Conservation (phyloP, 768 basidiomycete species). For the Amanita fuliginea region DNA sequence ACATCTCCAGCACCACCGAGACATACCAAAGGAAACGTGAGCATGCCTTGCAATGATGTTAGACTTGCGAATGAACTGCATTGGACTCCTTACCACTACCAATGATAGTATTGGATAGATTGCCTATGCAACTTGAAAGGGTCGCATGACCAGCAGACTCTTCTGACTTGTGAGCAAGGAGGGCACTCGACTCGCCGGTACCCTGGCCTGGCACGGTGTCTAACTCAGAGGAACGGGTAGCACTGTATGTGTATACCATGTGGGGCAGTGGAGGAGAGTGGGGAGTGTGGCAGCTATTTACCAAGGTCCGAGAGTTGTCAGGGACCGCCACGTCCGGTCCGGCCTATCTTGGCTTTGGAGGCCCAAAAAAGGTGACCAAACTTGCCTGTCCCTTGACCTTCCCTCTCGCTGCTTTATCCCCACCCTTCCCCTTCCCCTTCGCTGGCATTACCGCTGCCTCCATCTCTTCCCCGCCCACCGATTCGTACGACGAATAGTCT, state of each 20-base stretch:
- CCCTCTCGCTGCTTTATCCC: not conserved
- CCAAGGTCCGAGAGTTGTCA: not conserved
- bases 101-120: conserved; percentile 84
- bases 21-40: conserved; percentile 75
- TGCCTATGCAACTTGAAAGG: conserved; percentile 60
- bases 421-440: conserved; percentile 15
- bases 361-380: conserved; percentile 7
- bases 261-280: not conserved
- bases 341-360: conserved; percentile 4
- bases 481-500: conserved; percentile 77
- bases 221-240: conserved; percentile 25
- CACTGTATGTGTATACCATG: conserved; percentile 59
- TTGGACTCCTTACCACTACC: conserved; percentile 55
- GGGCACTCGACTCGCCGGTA: conserved; percentile 43
- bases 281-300: not conserved
- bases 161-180: conserved; percentile 30
- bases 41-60: conserved; percentile 53
- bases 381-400: conserved; percentile 3
- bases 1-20: not conserved
- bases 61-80: not conserved
- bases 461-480: conserved; percentile 50
- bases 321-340: not conserved
- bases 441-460: conserved; percentile 22
- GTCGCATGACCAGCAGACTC: conserved; percentile 63
- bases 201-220: conserved; percentile 17